Percentiles rank a stretch among this genome's conserved stretches.
phyloP scores from a whole-genome alignment of 2,329 filamentous ascomycete genomes.

The Microsporum audouinii region DNA sequence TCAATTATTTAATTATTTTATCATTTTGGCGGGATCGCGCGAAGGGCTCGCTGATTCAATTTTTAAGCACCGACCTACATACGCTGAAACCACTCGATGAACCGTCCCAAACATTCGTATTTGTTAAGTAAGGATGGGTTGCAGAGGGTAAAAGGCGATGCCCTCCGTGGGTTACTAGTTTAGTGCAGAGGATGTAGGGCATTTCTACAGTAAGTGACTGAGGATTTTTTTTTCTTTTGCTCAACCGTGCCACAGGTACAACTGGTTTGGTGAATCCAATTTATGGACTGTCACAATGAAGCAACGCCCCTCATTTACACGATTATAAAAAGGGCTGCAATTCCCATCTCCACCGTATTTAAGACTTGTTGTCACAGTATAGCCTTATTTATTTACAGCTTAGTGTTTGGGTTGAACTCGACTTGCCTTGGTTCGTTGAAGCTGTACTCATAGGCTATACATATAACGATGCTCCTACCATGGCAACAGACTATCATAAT shows the following conservation, averaged over 20 bases:
- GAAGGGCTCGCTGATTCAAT: too few relatives aligned
- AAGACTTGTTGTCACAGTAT: not conserved
- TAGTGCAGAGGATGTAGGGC: not conserved
- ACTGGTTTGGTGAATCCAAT: not conserved
- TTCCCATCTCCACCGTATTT: not conserved
- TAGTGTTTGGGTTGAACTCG: not conserved
- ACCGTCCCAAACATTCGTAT: too few relatives aligned
- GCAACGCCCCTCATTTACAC: not conserved
- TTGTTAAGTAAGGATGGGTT: too few relatives aligned
- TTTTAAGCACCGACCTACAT: too few relatives aligned
- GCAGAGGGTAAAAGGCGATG: not conserved
- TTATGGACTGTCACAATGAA: not conserved
- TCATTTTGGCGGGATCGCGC: too few relatives aligned
- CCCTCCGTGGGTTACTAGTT: not conserved
- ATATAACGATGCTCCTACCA: not conserved
- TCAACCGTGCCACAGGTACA: not conserved
- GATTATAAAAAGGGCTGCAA: not conserved
- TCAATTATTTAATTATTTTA: too few relatives aligned
- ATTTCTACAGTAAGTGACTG: not conserved
- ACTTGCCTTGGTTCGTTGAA: not conserved
- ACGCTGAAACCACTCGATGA: too few relatives aligned
- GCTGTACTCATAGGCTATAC: not conserved
- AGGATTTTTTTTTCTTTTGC: not conserved
- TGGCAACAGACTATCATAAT: not conserved
- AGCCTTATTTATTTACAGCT: not conserved